phyloP scores from a whole-genome alignment of 2,329 filamentous ascomycete genomes.

The Hirsutella thompsonii region DNA sequence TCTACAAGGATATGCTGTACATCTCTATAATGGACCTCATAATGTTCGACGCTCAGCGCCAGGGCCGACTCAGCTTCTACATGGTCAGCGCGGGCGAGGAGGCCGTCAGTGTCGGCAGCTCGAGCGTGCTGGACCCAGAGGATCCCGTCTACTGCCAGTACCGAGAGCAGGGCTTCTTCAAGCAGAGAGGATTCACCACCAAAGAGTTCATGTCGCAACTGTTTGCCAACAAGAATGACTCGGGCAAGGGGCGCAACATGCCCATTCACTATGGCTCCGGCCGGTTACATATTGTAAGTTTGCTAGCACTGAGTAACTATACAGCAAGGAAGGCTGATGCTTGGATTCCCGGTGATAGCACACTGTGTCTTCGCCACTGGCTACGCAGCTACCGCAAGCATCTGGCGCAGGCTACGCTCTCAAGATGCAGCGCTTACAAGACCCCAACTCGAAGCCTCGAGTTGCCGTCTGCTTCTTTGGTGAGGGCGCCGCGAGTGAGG shows the following conservation, averaged over 20 bases:
- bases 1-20: constrained; percentile 54
- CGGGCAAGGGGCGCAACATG: constrained; percentile 83
- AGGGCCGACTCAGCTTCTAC: constrained; percentile 91
- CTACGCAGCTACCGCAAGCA: constrained; percentile 82
- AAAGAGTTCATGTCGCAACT: constrained; percentile 92
- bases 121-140: constrained; percentile 66
- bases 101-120: constrained; percentile 81
- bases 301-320: neutral
- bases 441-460: constrained; percentile 52
- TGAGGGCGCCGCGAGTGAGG: constrained; percentile 80
- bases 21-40: constrained; percentile 85
- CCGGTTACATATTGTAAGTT: constrained; percentile 66
- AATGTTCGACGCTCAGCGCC: constrained; percentile 95
- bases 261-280: constrained; percentile 88
- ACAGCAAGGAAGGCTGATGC: neutral
- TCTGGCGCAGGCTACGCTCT: constrained; percentile 78
- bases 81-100: constrained; percentile 96
- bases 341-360: constrained; percentile 34
- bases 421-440: constrained; percentile 64
- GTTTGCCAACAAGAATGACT: constrained; percentile 75
- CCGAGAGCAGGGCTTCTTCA: constrained; percentile 81
- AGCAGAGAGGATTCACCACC: constrained; percentile 75
- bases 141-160: constrained; percentile 95
- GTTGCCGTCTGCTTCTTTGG: constrained; percentile 81
- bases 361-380: constrained; percentile 71